Evolutionary conservation across 495 filamentous ascomycete species (phyloP).

Genomic region (Bryoglossum gracile): DNA sequence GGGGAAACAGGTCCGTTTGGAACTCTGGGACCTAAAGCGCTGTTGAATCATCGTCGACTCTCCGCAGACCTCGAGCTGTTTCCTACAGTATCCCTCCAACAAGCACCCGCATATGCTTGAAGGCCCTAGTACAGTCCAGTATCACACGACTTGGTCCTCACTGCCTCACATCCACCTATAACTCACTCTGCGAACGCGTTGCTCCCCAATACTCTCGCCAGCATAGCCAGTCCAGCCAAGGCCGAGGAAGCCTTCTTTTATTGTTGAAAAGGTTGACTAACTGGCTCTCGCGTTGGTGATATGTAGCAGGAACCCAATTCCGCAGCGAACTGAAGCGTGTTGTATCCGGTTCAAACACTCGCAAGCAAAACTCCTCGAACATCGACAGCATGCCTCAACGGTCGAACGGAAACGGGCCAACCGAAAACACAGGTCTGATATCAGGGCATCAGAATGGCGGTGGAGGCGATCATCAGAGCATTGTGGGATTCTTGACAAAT

Average conservation of each 20-base stretch:
- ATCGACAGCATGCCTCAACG: background rate
- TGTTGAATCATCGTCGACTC: too few species aligned
- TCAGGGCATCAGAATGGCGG: slow-evolving; percentile 14
- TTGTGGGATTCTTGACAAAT: slow-evolving; percentile 31
- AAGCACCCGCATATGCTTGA: too few species aligned
- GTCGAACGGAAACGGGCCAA: slow-evolving; percentile 7
- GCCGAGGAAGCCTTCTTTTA: slow-evolving; percentile 14
- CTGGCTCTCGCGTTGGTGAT: slow-evolving; percentile 6
- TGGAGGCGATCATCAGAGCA: background rate
- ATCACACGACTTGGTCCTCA: too few species aligned
- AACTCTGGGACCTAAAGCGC: too few species aligned
- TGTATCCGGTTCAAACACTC: slow-evolving; percentile 6
- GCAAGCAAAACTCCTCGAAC: background rate
- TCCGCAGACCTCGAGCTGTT: too few species aligned
- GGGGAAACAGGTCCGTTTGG: too few species aligned
- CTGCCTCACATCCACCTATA: too few species aligned
- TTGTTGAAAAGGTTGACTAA: slow-evolving; percentile 18
- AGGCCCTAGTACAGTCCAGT: too few species aligned
- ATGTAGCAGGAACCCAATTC: slow-evolving; percentile 19
- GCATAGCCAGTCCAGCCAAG: slow-evolving; percentile 20
- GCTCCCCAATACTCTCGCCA: too few species aligned
- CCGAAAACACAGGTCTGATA: slow-evolving; percentile 14
- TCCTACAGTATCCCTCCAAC: too few species aligned
- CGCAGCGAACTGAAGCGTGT: slow-evolving; percentile 11
- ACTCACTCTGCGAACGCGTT: too few species aligned